phyloP scores from a whole-genome alignment of 2,329 filamentous ascomycete genomes.

The Diaporthe caulivora region DNA sequence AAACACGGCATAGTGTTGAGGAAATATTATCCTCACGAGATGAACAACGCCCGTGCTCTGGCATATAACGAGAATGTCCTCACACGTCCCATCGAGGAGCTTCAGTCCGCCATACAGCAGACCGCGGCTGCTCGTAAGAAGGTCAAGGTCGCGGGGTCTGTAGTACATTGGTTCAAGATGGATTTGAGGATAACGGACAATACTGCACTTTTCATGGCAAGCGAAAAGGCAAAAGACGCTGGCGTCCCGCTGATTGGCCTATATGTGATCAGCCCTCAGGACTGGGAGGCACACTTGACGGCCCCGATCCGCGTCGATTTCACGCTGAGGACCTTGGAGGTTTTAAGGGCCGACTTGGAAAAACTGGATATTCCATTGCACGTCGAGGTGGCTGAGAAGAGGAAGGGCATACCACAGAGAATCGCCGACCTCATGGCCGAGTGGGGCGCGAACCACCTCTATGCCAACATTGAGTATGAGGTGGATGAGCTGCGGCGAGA shows the following conservation, averaged over 20 bases:
- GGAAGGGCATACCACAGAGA: conserved; percentile 70
- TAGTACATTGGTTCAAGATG: conserved; percentile 93
- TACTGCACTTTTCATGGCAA: conserved; percentile 75
- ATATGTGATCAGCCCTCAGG: conserved; percentile 85
- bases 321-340: conserved; percentile 76
- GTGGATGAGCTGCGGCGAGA: conserved; percentile 90
- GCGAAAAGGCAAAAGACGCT: conserved; percentile 56
- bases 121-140: conserved; percentile 67
- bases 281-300: conserved; percentile 84
- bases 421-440: conserved; percentile 75
- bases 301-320: conserved; percentile 84
- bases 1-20: conserved; percentile 74
- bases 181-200: conserved; percentile 84
- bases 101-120: conserved; percentile 71
- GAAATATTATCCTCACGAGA: conserved; percentile 86
- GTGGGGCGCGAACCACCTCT: conserved; percentile 83
- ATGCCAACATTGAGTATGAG: conserved; percentile 90
- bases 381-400: conserved; percentile 77
- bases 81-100: conserved; percentile 78
- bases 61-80: conserved; percentile 80
- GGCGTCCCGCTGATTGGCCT: conserved; percentile 77
- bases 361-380: conserved; percentile 82
- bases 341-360: conserved; percentile 75
- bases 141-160: conserved; percentile 68
- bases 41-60: conserved; percentile 82